Evolutionary conservation across 2,329 filamentous ascomycete genomes (phyloP).

Genomic region (Teratosphaeriaceae sp.): DNA sequence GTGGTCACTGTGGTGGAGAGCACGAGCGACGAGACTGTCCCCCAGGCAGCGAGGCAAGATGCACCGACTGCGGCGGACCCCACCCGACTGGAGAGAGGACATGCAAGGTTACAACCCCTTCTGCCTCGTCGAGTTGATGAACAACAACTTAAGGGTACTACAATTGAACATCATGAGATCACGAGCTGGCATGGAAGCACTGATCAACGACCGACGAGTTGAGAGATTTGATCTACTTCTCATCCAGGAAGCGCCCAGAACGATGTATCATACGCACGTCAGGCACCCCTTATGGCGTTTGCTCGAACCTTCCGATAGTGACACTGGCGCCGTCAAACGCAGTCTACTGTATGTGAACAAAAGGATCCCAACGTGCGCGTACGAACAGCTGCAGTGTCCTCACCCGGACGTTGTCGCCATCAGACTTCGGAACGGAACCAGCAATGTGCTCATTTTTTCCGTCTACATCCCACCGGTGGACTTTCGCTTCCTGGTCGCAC

Average conservation of each 20-base stretch:
- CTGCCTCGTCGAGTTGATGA: background rate
- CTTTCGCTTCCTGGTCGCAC: background rate
- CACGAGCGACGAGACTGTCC: background rate
- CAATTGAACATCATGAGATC: conserved; percentile 1
- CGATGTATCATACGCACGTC: background rate
- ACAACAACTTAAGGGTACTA: background rate
- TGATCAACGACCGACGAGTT: conserved; percentile 1
- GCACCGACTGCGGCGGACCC: background rate
- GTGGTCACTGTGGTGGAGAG: conserved; percentile 1
- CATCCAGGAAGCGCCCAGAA: conserved; percentile 1
- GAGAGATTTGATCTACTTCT: background rate
- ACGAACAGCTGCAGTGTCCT: conserved; percentile 1
- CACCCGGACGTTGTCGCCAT: background rate
- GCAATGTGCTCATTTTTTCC: background rate
- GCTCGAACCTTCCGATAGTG: background rate
- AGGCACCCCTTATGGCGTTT: background rate
- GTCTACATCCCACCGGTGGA: background rate
- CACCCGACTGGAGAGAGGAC: background rate
- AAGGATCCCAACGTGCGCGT: background rate
- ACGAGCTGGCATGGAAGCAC: background rate
- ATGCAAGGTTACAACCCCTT: background rate
- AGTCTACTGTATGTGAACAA: background rate
- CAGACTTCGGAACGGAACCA: background rate
- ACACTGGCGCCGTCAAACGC: background rate
- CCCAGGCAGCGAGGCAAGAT: conserved; percentile 1